These are phyloP conservation scores for Monascus purpureus DNA, from an alignment of 495 filamentous ascomycete species.

Conservation along the genomic window DNA sequence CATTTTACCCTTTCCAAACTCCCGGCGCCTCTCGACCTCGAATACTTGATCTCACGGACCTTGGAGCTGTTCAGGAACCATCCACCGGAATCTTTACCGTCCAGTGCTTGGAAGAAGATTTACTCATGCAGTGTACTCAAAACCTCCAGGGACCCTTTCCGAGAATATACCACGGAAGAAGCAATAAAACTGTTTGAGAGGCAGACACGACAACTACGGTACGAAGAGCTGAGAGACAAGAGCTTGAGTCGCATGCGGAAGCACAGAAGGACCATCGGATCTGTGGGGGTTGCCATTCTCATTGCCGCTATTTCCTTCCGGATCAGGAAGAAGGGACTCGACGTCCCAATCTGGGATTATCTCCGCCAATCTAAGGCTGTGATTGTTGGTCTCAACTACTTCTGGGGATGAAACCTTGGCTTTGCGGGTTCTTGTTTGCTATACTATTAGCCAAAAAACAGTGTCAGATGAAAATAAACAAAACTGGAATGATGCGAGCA, in stretches of 20 bases:
- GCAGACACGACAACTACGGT: constrained; percentile 53
- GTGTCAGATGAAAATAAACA: too few relatives aligned
- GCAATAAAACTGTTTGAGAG: constrained; percentile 49
- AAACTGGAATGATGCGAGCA: too few relatives aligned
- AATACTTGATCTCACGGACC: constrained; percentile 55
- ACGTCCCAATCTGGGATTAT: constrained; percentile 26
- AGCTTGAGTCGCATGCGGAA: constrained; percentile 39
- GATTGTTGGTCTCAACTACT: constrained; percentile 2
- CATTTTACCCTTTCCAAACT: constrained; percentile 81
- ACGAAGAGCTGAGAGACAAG: constrained; percentile 43
- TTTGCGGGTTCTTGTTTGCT: too few relatives aligned
- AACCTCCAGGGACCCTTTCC: constrained; percentile 43
- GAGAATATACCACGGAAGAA: constrained; percentile 39
- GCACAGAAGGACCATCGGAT: constrained; percentile 42
- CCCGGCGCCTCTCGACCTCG: constrained; percentile 70
- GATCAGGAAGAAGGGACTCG: constrained; percentile 31
- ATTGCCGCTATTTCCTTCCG: constrained; percentile 45
- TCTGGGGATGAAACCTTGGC: neutral
- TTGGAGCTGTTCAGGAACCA: constrained; percentile 43
- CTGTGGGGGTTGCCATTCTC: constrained; percentile 47
- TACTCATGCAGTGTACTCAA: constrained; percentile 71
- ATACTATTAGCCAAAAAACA: too few relatives aligned
- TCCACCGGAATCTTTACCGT: constrained; percentile 59
- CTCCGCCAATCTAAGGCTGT: constrained; percentile 14
- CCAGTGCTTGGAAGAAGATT: constrained; percentile 52